These are phyloP conservation scores for Yamadazyma atmosphaerica DNA, from an alignment of 1,139 yeast species.

Conservation along the genomic window DNA sequence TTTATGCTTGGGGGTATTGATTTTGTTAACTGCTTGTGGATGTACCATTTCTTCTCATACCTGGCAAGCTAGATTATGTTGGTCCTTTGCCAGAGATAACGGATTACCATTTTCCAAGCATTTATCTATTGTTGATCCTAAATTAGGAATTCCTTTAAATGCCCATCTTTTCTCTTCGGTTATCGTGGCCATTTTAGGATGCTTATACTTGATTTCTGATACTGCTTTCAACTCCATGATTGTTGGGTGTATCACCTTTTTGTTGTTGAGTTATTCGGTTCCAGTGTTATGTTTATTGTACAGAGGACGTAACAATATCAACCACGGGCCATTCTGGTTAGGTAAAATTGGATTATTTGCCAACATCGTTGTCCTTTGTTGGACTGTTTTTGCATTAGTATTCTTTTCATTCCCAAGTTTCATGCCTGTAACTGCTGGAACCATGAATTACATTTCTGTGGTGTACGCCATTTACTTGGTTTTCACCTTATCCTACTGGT, in stretches of 20 bases:
- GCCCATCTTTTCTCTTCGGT: constrained; percentile 38
- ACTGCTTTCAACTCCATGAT: constrained; percentile 45
- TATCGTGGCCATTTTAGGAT: constrained; percentile 39
- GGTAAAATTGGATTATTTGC: constrained; percentile 25
- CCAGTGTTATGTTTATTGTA: constrained; percentile 33
- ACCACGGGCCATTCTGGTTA: constrained; percentile 53
- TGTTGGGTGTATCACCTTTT: constrained; percentile 36
- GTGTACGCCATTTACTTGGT: constrained; percentile 36
- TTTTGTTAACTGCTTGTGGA: constrained; percentile 64
- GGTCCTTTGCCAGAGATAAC: constrained; percentile 76
- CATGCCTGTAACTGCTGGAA: constrained; percentile 45
- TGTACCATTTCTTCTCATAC: constrained; percentile 74
- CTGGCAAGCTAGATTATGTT: constrained; percentile 73
- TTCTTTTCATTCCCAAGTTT: constrained; percentile 46
- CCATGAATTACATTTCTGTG: constrained; percentile 48
- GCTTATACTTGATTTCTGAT: constrained; percentile 42
- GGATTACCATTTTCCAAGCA: constrained; percentile 41
- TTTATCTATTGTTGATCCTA: constrained; percentile 31
- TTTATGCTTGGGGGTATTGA: constrained; percentile 54
- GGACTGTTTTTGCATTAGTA: constrained; percentile 43
- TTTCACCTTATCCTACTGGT: constrained; percentile 39
- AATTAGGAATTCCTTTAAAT: constrained; percentile 34
- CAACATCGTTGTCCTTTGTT: constrained; percentile 17
- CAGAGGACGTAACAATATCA: constrained; percentile 37
- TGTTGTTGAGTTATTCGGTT: constrained; percentile 35